These are phyloP conservation scores for Berberis thunbergii DNA, from an alignment of 164 flowering plant species.

Conservation along the genomic window DNA sequence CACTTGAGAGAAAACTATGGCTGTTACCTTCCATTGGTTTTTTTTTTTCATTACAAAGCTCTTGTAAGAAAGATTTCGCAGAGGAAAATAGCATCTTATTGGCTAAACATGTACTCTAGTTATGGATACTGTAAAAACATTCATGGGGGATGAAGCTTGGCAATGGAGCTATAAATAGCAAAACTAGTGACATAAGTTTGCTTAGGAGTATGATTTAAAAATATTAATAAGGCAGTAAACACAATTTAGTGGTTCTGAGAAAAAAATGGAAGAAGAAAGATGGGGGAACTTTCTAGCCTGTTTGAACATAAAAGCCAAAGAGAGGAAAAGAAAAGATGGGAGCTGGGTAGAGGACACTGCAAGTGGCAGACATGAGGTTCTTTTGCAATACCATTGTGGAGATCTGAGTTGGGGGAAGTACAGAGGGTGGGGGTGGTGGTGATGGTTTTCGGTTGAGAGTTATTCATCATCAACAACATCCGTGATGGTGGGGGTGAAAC, in stretches of 20 bases:
- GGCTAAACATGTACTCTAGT: constrained; percentile 5
- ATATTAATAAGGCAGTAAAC: not conserved
- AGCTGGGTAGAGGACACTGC: constrained; percentile 8
- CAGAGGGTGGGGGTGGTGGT: constrained; percentile 18
- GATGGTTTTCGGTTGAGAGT: constrained; percentile 21
- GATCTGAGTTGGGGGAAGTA: constrained; percentile 1
- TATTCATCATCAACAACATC: constrained; percentile 20
- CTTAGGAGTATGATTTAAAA: not conserved
- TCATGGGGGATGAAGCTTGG: constrained; percentile 12
- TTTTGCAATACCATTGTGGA: constrained; percentile 24
- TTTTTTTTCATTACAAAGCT: constrained; percentile 45
- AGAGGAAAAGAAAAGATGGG: not conserved
- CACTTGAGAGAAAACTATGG: constrained; percentile 46
- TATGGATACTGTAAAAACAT: constrained; percentile 16
- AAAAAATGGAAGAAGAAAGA: not conserved
- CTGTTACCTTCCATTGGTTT: constrained; percentile 21
- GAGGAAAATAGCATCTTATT: constrained; percentile 42
- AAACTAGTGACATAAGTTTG: constrained; percentile 11
- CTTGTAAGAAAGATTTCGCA: constrained; percentile 39
- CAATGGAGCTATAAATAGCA: constrained; percentile 21
- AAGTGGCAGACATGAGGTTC: constrained; percentile 55
- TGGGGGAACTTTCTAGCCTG: constrained; percentile 6
- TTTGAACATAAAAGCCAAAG: constrained; percentile 8
- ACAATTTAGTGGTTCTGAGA: not conserved
- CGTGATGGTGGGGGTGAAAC: constrained; percentile 14